Evolutionary conservation across 257 asterid genomes (phyloP), one percentile per base, ranked within the genome.

Genomic region (Oldenlandia corymbosa): DNA sequence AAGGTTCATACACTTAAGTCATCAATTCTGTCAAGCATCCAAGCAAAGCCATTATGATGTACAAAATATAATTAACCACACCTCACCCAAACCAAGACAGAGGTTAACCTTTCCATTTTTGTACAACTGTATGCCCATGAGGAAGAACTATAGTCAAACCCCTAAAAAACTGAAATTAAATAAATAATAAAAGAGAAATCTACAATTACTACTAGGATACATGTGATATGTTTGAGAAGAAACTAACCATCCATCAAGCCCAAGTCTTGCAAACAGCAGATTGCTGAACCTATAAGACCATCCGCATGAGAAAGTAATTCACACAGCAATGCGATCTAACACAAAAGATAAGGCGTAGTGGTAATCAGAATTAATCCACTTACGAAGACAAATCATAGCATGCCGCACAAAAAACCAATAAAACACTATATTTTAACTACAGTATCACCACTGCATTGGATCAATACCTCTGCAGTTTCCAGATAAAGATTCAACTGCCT

Each of bases 391-490:
- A 57, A n/a, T 57, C 28, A 57, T 57, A 57, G 28, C 62, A 37
- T 28, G n/a, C n/a, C n/a, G n/a, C n/a, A n/a, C n/a, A n/a, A 57
- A 27, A 39, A 57, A 32, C 28, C 46, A 32, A 57, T 32, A 2
- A 0, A 47, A 34, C 18, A 7, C 0, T 32, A 34, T 18, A 34
- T 34, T 34, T 34, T 3, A 2, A 45, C 10, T 5, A 57, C 20
- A 36, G 18, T 37, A 46, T 52, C 20, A 51, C 32, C 72, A 20
- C 60, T 31, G 47, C 51, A 71, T 63, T 53, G 46, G 71, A 61
- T 65, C 47, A 31, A 68, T 72, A 90, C 97, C 95, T 90, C 96
- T n/a, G 96, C 88, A 56, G 97, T 85, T 76, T 80, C 95, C 66
- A 87, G 79, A 79, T 84, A 87, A 53, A 90, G 85, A 79, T 81